Evolutionary conservation across 2,329 filamentous ascomycete genomes (phyloP).

Genomic region (Ramularia collo-cygni): DNA sequence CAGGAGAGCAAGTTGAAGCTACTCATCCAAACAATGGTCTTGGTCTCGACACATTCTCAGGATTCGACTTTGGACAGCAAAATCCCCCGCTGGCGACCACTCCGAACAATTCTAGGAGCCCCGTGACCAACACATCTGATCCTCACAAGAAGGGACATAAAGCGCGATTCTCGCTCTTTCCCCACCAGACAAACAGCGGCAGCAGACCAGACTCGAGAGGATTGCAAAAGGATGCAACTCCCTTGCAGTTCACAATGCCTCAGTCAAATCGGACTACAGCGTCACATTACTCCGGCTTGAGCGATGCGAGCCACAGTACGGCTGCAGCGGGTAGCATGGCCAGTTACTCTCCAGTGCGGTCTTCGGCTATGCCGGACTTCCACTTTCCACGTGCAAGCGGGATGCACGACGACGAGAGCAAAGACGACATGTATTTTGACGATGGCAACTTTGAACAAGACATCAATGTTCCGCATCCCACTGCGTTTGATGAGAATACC

Average conservation of each 20-base stretch:
- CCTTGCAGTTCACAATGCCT: not conserved
- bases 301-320: constrained; percentile 10
- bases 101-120: no score
- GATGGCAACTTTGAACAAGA: constrained; percentile 31
- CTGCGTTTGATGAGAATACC: constrained; percentile 30
- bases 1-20: constrained; percentile 1
- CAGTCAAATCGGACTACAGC: constrained; percentile 1
- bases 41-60: constrained; percentile 13
- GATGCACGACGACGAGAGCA: constrained; percentile 2
- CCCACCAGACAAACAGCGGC: no score
- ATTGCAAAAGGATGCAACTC: no score
- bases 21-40: constrained; percentile 8
- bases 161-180: no score
- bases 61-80: constrained; percentile 10
- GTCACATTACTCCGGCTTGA: constrained; percentile 3
- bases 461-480: constrained; percentile 12
- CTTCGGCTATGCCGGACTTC: not conserved
- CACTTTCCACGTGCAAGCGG: not conserved
- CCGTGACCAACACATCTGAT: no score
- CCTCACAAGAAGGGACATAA: no score
- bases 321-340: constrained; percentile 12
- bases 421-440: constrained; percentile 33
- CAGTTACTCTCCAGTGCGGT: constrained; percentile 2
- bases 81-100: no score
- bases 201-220: no score